phyloP scores from a whole-genome alignment of 176 grass and related monocot genomes.

The Canna indica region DNA sequence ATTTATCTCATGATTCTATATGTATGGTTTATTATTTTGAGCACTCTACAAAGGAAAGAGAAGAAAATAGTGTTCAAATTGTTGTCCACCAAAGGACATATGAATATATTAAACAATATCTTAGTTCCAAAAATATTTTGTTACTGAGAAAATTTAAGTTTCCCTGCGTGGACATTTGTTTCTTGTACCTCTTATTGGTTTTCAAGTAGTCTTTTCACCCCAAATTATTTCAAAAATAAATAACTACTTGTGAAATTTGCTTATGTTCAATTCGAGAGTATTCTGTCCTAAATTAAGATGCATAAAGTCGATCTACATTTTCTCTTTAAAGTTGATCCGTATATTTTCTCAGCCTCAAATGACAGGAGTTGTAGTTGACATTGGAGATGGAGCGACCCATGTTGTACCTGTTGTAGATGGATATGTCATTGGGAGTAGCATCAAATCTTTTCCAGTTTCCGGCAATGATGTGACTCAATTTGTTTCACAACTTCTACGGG shows the following conservation, averaged over 20 bases:
- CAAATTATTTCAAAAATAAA: not conserved
- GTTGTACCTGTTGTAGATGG: constrained; percentile 92
- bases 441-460: constrained; percentile 83
- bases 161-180: no score
- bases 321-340: constrained; percentile 42
- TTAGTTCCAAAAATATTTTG: no score
- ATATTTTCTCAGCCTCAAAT: constrained; percentile 87
- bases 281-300: not conserved
- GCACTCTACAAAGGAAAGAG: no score
- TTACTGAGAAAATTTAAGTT: no score
- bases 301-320: not conserved
- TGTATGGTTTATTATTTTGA: no score
- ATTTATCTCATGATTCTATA: no score
- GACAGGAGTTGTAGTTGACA: constrained; percentile 99
- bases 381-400: constrained; percentile 81
- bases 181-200: no score
- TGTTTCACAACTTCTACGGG: constrained; percentile 86
- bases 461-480: constrained; percentile 80
- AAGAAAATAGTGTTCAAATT: no score
- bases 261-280: not conserved
- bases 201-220: no score
- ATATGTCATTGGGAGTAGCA: constrained; percentile 97
- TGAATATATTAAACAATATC: no score
- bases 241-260: not conserved
- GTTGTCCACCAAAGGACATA: no score